Percentiles rank a stretch among this genome's conserved stretches.
These are phyloP conservation scores for Coelastrella sp. DNA, from an alignment of 139 green algal species.

Conservation along the genomic window DNA sequence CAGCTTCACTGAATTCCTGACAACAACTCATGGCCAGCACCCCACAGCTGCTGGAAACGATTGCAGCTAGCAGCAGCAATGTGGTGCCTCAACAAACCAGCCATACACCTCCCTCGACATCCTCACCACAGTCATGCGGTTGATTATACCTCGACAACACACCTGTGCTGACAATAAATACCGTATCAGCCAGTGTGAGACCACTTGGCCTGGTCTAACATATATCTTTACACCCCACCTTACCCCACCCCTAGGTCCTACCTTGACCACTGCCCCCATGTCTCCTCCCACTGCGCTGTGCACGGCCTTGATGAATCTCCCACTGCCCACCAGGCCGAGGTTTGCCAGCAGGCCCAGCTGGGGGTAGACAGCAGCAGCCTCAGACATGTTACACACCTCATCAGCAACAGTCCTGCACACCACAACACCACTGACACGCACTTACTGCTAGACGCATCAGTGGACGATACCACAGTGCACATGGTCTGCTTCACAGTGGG, in stretches of 20 bases:
- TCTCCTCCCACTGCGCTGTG: not conserved
- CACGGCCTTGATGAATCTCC: constrained; percentile 34
- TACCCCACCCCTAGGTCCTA: not conserved
- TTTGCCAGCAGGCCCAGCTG: constrained; percentile 56
- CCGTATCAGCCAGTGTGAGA: not conserved
- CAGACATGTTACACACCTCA: constrained; percentile 53
- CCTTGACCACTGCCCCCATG: constrained; percentile 16
- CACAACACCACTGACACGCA: too few species aligned
- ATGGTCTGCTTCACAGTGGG: too few species aligned
- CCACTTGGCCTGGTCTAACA: not conserved
- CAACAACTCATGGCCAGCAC: too few species aligned
- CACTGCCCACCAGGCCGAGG: constrained; percentile 48
- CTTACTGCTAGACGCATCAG: too few species aligned
- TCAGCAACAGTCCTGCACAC: constrained; percentile 46
- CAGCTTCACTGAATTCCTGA: not conserved
- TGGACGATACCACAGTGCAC: too few species aligned
- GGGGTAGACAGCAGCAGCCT: constrained; percentile 49
- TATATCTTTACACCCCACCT: not conserved
- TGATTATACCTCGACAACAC: not conserved
- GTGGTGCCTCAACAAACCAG: too few species aligned
- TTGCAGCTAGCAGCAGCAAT: too few species aligned
- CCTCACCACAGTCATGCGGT: too few species aligned
- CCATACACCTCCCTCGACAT: too few species aligned
- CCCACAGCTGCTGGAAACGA: too few species aligned
- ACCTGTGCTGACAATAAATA: not conserved